Percentiles rank a stretch among this genome's conserved stretches.
Evolutionary conservation across 2,329 filamentous ascomycete genomes (phyloP).

Genomic region (Venturia aucupariae): DNA sequence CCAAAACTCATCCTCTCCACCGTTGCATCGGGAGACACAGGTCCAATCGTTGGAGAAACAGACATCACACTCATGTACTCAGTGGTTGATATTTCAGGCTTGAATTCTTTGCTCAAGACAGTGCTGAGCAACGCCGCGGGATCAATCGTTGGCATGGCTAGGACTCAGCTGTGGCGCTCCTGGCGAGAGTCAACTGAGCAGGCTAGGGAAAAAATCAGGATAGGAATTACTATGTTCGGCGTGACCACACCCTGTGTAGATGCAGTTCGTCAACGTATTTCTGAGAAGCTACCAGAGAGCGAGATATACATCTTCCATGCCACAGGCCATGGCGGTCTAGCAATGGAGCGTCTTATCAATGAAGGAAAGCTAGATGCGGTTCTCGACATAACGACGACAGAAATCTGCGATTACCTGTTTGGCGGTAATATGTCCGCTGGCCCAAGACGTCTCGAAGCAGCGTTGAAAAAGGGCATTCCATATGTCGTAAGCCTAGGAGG

Average conservation of each 20-base stretch:
- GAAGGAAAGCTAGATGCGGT: slow-evolving; percentile 55
- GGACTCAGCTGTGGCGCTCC: slow-evolving; percentile 28
- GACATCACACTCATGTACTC: slow-evolving; percentile 64
- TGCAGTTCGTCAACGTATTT: slow-evolving; percentile 42
- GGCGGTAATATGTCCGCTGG: slow-evolving; percentile 57
- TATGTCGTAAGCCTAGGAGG: slow-evolving; percentile 42
- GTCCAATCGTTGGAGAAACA: slow-evolving; percentile 55
- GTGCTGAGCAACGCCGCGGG: slow-evolving; percentile 56
- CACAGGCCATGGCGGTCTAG: slow-evolving; percentile 57
- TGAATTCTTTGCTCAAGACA: slow-evolving; percentile 49
- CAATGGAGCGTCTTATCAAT: slow-evolving; percentile 56
- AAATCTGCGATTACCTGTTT: slow-evolving; percentile 54
- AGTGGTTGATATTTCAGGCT: slow-evolving; percentile 60
- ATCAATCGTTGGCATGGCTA: slow-evolving; percentile 51
- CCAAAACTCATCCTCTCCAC: slow-evolving; percentile 64
- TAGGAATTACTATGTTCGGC: slow-evolving; percentile 66
- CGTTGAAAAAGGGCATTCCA: slow-evolving; percentile 49
- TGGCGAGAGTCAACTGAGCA: slow-evolving; percentile 8
- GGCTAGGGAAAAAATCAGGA: slow-evolving; percentile 30
- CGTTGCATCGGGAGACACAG: slow-evolving; percentile 57
- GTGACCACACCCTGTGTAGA: slow-evolving; percentile 61
- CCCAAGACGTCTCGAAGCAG: slow-evolving; percentile 46
- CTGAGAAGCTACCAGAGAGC: slow-evolving; percentile 32
- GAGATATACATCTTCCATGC: slow-evolving; percentile 62
- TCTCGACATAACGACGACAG: slow-evolving; percentile 63